phyloP scores from a whole-genome alignment of 1,284 basidiomycete genomes.

The Ustilago bromivora region DNA sequence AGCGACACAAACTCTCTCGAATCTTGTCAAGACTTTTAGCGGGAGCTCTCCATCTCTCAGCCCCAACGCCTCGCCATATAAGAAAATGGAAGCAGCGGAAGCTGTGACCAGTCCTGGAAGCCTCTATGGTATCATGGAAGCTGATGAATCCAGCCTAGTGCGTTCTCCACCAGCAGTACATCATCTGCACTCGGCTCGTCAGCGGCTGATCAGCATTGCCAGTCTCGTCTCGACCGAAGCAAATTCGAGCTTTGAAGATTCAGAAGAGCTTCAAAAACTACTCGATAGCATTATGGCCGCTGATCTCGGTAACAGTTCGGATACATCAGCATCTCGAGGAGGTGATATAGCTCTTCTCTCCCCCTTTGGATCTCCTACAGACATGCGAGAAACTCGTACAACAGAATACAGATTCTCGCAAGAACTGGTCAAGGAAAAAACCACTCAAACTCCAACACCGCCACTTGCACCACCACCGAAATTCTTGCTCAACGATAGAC shows the following conservation, averaged over 20 bases:
- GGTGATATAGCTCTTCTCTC: slow-evolving; percentile 35
- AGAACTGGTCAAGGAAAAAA: slow-evolving; percentile 5
- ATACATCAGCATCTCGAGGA: slow-evolving; percentile 12
- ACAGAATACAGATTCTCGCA: not conserved
- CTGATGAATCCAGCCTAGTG: slow-evolving; percentile 6
- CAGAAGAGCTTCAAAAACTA: slow-evolving; percentile 45
- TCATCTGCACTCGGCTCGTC: not conserved
- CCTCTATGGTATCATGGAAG: slow-evolving; percentile 34
- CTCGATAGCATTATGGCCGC: slow-evolving; percentile 51
- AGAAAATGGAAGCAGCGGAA: slow-evolving; percentile 9
- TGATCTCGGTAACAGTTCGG: slow-evolving; percentile 19
- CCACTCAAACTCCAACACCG: not conserved
- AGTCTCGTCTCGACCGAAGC: slow-evolving; percentile 44
- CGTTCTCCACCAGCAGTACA: slow-evolving; percentile 3
- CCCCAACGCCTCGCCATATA: slow-evolving; percentile 24
- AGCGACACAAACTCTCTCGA: slow-evolving; percentile 29
- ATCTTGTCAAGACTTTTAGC: slow-evolving; percentile 32
- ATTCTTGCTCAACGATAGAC: slow-evolving; percentile 49
- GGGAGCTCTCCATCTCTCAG: slow-evolving; percentile 28
- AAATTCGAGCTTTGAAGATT: slow-evolving; percentile 49
- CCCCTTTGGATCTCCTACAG: slow-evolving; percentile 35
- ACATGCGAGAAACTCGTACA: slow-evolving; percentile 9
- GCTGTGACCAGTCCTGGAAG: slow-evolving; percentile 9
- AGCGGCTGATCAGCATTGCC: slow-evolving; percentile 24
- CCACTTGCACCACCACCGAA: slow-evolving; percentile 31